These are phyloP conservation scores for Eimeria sp. DNA, from an alignment of 169 alveolate genomes.

Conservation along the genomic window DNA sequence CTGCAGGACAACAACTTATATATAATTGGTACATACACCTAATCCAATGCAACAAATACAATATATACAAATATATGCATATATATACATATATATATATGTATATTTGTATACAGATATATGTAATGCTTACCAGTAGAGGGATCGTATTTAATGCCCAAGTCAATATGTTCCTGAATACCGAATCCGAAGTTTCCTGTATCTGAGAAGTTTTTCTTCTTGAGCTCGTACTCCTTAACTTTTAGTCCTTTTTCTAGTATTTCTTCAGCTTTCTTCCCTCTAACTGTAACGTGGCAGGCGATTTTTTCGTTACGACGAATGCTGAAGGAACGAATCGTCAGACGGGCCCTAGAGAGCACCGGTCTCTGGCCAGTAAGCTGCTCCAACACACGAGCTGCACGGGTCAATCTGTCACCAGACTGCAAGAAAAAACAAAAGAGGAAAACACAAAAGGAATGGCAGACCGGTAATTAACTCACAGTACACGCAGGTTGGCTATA, in stretches of 20 bases:
- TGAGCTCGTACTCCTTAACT: constrained; percentile 99
- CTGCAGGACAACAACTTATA: no score
- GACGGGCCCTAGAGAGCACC: constrained; percentile 97
- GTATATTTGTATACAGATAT: not conserved
- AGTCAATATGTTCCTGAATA: constrained; percentile 99
- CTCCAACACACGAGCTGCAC: constrained; percentile 99
- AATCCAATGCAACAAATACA: no score
- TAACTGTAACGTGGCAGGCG: constrained; percentile 99
- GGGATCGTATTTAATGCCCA: constrained; percentile 99
- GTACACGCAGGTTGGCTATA: not conserved
- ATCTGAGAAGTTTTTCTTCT: constrained; percentile 97
- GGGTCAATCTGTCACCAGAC: constrained; percentile 99
- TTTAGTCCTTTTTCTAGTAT: constrained; percentile 99
- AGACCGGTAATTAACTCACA: not conserved
- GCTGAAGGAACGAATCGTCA: constrained; percentile 99
- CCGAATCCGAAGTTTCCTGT: constrained; percentile 99
- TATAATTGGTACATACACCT: no score
- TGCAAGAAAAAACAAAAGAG: constrained; percentile 60
- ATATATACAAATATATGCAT: not conserved
- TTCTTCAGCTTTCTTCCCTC: constrained; percentile 99
- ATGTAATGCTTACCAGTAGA: constrained; percentile 93
- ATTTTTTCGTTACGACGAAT: constrained; percentile 99
- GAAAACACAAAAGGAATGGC: not conserved
- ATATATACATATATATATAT: not conserved
- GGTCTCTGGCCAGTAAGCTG: constrained; percentile 99